Percentiles rank a stretch among this genome's conserved stretches.
Evolutionary conservation across 192 early-diverging fungal genomes (phyloP).

Genomic region (Umbelopsis sp.): DNA sequence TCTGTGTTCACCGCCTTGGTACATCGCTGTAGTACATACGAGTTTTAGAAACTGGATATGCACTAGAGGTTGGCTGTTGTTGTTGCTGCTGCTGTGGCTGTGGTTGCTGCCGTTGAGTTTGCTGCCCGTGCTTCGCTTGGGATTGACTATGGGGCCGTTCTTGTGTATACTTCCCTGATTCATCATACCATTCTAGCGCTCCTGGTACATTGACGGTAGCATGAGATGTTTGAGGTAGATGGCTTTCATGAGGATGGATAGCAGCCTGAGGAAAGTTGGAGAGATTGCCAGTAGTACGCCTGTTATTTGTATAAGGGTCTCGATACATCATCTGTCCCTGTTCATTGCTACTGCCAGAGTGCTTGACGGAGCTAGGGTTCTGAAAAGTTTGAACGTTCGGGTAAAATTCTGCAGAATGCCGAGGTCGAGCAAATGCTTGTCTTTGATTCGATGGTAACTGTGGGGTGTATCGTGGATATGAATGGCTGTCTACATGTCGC

Average conservation of each 20-base stretch:
- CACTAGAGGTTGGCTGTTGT: neutral
- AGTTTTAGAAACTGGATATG: conserved; percentile 9
- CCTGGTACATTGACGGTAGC: neutral
- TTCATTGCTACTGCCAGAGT: neutral
- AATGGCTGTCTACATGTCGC: neutral
- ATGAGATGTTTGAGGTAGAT: neutral
- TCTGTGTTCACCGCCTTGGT: neutral
- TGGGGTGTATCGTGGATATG: neutral
- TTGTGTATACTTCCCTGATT: neutral
- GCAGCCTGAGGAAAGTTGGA: neutral
- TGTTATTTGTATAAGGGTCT: neutral
- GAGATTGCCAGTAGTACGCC: neutral
- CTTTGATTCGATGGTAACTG: neutral
- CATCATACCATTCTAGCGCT: neutral
- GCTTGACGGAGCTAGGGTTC: neutral
- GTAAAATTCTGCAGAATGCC: neutral
- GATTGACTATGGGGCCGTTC: neutral
- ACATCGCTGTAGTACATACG: conserved; percentile 14
- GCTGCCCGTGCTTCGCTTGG: neutral
- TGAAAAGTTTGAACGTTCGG: neutral
- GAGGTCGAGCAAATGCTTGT: neutral
- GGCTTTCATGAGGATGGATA: neutral
- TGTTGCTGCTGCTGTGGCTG: conserved; percentile 3
- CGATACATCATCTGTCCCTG: conserved; percentile 7
- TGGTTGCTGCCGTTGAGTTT: neutral